Conservation (phyloP, 192 early-diverging fungal genomes). For the Gigaspora rosea region DNA sequence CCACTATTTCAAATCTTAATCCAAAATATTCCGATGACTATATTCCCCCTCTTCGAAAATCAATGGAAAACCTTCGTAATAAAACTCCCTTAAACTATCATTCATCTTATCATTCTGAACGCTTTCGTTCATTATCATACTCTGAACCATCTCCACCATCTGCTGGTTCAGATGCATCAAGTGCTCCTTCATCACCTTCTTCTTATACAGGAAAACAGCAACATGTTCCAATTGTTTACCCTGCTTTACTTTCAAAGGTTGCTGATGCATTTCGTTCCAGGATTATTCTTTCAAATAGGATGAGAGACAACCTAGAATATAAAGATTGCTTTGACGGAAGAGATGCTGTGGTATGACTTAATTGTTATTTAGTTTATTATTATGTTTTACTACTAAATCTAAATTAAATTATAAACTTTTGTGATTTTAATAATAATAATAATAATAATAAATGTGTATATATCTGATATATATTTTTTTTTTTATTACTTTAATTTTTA, state of each 20-base stretch:
- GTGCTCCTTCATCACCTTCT: slow-evolving; percentile 21
- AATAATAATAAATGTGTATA: slow-evolving; percentile 2
- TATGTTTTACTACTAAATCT: no score
- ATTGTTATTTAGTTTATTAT: no score
- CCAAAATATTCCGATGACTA: slow-evolving; percentile 13
- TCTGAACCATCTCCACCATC: slow-evolving; percentile 32
- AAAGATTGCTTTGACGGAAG: slow-evolving; percentile 82
- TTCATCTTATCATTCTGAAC: not conserved
- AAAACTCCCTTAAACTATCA: not conserved
- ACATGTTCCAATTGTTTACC: slow-evolving; percentile 62
- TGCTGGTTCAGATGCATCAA: slow-evolving; percentile 12
- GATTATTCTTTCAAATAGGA: slow-evolving; percentile 61
- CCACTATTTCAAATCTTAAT: slow-evolving; percentile 5
- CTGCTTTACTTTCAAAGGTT: slow-evolving; percentile 72
- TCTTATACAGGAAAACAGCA: slow-evolving; percentile 5
- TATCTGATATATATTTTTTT: not conserved
- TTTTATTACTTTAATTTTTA: slow-evolving; percentile 26
- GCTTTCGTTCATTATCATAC: slow-evolving; percentile 33
- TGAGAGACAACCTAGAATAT: slow-evolving; percentile 82
- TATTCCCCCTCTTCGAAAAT: not conserved
- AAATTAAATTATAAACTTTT: no score
- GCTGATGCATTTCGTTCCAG: slow-evolving; percentile 63
- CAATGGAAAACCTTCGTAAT: slow-evolving; percentile 40
- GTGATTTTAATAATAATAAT: no score
- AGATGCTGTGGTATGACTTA: slow-evolving; percentile 76